phyloP scores from a whole-genome alignment of 2,329 filamentous ascomycete genomes.

The Trichoderma breve region DNA sequence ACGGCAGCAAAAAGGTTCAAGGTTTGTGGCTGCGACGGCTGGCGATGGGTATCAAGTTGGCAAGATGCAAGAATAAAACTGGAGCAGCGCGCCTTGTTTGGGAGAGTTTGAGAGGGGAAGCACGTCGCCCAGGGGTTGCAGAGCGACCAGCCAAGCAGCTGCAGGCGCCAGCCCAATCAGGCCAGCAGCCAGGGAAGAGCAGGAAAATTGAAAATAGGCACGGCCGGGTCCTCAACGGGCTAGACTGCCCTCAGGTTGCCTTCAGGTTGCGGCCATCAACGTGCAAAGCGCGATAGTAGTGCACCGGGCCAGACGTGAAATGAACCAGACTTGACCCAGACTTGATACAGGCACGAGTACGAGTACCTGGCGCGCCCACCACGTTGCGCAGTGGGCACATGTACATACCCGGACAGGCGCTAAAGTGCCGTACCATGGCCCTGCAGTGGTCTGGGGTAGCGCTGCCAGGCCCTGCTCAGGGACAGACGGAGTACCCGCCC shows the following conservation, averaged over 20 bases:
- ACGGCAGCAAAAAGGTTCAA: neutral
- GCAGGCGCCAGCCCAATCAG: slow-evolving; percentile 2
- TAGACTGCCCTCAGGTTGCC: neutral
- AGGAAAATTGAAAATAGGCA: neutral
- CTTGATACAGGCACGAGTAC: neutral
- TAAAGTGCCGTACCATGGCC: slow-evolving; percentile 14
- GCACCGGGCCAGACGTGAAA: neutral
- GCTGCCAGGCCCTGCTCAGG: slow-evolving; percentile 17
- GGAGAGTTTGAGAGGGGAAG: slow-evolving; percentile 10
- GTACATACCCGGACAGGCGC: neutral
- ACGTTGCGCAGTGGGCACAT: neutral
- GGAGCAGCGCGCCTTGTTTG: slow-evolving; percentile 17
- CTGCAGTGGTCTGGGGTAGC: slow-evolving; percentile 19
- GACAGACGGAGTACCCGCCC: slow-evolving; percentile 18
- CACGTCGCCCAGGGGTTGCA: slow-evolving; percentile 5
- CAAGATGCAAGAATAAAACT: slow-evolving; percentile 8
- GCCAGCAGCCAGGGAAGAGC: neutral
- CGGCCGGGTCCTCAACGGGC: neutral
- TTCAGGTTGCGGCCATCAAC: slow-evolving; percentile 12
- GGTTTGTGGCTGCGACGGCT: slow-evolving; percentile 18
- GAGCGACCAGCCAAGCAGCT: neutral
- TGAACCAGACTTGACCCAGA: neutral
- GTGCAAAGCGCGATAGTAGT: neutral
- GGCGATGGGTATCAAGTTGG: slow-evolving; percentile 12
- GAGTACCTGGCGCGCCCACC: neutral